Conservation (phyloP, 129 eudicot species). For the Deinandra increscens region DNA sequence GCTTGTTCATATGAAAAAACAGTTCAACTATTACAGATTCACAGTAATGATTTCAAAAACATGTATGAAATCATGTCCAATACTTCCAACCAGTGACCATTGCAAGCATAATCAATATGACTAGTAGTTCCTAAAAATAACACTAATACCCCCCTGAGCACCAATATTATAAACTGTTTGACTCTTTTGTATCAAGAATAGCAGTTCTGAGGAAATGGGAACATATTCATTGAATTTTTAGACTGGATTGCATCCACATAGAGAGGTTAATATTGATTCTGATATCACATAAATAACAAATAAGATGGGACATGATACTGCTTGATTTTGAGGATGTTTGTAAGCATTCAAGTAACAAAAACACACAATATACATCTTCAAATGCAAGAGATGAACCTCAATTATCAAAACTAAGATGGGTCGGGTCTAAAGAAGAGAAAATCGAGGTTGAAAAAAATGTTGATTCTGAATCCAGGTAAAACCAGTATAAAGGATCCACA, state of each 20-base stretch:
- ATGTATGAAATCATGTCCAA: background rate
- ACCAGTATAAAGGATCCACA: background rate
- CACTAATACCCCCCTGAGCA: background rate
- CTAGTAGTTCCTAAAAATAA: background rate
- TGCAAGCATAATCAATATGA: background rate
- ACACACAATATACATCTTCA: background rate
- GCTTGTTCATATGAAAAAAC: background rate
- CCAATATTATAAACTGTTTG: no score
- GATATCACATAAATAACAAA: background rate
- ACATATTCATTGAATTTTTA: background rate
- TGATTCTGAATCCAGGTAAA: background rate
- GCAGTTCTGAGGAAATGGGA: no score
- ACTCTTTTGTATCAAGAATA: background rate
- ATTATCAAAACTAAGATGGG: background rate
- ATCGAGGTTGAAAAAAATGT: background rate
- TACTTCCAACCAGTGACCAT: background rate
- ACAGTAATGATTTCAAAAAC: background rate
- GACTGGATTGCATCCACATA: background rate
- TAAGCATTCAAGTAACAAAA: slow-evolving; percentile 1
- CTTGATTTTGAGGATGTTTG: background rate
- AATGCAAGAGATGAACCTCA: background rate
- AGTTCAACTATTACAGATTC: background rate
- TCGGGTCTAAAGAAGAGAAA: background rate
- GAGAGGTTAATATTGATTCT: background rate
- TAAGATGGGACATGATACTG: background rate